Base-by-base conservation (phyloP, 805 yeast genomes). In the Candida sakaeoensis region DNA sequence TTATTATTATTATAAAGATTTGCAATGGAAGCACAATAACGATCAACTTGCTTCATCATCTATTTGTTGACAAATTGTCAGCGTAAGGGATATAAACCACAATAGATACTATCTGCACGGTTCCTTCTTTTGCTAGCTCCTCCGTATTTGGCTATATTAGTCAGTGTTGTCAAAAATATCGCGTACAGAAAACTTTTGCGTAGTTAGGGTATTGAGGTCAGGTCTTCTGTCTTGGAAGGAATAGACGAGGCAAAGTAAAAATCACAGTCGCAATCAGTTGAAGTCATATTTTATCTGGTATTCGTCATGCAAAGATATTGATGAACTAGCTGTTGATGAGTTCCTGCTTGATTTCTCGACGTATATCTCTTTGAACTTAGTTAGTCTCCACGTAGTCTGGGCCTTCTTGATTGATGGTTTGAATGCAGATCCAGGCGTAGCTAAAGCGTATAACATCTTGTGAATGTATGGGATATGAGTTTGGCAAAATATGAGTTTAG, bases 401-500 rank as follows among this genome's bases (percentile, higher is more conserved):
- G 62, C 63, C 42, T 49, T 60, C 42, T 52, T 56, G 30, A 61
- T 40, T 7, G 69, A 60, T 8, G 69, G 68, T 46, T 54, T 58
- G 53, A 65, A 65, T 5, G 37, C 62, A 5, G 70, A 62, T n/a
- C 64, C 65, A 4, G 62, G 60, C 7, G 61, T 57, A 39, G 65
- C 51, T 44, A 64, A 55, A 29, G 50, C 53, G 21, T 30, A 42
- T 28, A 48, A 42, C 51, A 51, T 48, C 3, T 36, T 18, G 33
- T 18, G n/a, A 5, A 25, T 10, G 8, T 23, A 23, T 8, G 26
- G 8, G 8, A 8, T 8, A 23, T 23, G 26, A 8, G 9, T 6
- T 27, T 8, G 30, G 13, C 6, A 23, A 8, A 8, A 10, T 23
- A 23, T 25, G 28, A 25, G n/a, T 25, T 25, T n/a, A 5, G n/a